Percentiles rank a stretch among this genome's conserved stretches.
phyloP scores from a whole-genome alignment of 2,329 filamentous ascomycete genomes.

The Didymella keratinophila region DNA sequence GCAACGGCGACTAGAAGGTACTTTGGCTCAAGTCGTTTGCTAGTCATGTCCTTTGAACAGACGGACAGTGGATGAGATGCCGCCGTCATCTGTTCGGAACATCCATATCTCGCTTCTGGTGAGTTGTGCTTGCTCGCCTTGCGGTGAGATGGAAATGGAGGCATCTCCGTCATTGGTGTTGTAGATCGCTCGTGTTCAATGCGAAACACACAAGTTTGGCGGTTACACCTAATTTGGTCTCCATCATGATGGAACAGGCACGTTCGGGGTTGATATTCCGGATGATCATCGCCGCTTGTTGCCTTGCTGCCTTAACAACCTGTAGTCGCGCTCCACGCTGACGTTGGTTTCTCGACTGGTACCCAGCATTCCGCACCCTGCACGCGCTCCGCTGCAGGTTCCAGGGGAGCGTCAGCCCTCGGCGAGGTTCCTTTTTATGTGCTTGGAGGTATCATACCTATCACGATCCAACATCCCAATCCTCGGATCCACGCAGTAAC shows the following conservation, averaged over 20 bases:
- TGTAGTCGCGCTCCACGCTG: not conserved
- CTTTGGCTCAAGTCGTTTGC: slow-evolving; percentile 11
- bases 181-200: slow-evolving; percentile 16
- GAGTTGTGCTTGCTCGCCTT: slow-evolving; percentile 7
- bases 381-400: slow-evolving; percentile 15
- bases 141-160: slow-evolving; percentile 6
- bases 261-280: slow-evolving; percentile 12
- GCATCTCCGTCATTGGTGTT: slow-evolving; percentile 3
- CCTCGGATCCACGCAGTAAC: slow-evolving; percentile 38
- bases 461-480: slow-evolving; percentile 38
- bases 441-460: slow-evolving; percentile 41
- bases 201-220: slow-evolving; percentile 5
- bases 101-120: not conserved
- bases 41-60: slow-evolving; percentile 4
- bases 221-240: not conserved
- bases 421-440: slow-evolving; percentile 34
- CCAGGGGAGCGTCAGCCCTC: slow-evolving; percentile 27
- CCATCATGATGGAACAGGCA: slow-evolving; percentile 18
- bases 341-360: slow-evolving; percentile 9
- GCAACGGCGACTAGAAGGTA: slow-evolving; percentile 24
- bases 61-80: not conserved
- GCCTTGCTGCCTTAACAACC: slow-evolving; percentile 7
- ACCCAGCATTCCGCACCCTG: slow-evolving; percentile 15
- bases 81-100: not conserved
- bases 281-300: slow-evolving; percentile 29